phyloP scores from a whole-genome alignment of 768 basidiomycete genomes.

The Termitomyces sp. region DNA sequence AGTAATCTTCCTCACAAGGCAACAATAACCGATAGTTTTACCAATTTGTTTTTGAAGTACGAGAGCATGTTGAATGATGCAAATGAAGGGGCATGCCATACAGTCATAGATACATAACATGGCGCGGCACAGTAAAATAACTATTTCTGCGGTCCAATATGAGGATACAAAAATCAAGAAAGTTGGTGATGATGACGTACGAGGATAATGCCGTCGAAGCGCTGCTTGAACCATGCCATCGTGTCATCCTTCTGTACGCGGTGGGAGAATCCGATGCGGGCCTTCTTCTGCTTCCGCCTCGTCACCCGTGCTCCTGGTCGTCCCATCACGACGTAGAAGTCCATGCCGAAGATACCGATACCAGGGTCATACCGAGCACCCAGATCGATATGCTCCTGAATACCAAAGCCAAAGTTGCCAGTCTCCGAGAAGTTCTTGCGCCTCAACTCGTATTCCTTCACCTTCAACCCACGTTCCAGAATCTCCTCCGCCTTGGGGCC shows the following conservation, averaged over 20 bases:
- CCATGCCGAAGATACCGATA: slow-evolving; percentile 99
- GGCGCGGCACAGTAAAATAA: slow-evolving; percentile 1
- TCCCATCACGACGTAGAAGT: slow-evolving; percentile 98
- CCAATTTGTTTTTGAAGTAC: slow-evolving; percentile 3
- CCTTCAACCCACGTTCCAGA: slow-evolving; percentile 97
- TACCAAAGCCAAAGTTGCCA: slow-evolving; percentile 99
- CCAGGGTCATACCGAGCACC: slow-evolving; percentile 97
- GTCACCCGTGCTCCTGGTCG: slow-evolving; percentile 91
- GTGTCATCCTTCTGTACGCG: slow-evolving; percentile 95
- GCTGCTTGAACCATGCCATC: slow-evolving; percentile 98
- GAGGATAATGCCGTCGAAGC: slow-evolving; percentile 97
- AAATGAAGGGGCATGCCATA: slow-evolving; percentile 17
- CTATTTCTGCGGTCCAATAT: slow-evolving; percentile 16
- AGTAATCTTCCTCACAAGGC: background rate
- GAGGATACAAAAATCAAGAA: background rate
- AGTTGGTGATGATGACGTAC: slow-evolving; percentile 37
- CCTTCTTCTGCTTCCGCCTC: slow-evolving; percentile 83
- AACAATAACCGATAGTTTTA: background rate
- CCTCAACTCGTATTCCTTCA: slow-evolving; percentile 99
- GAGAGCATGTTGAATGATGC: slow-evolving; percentile 9
- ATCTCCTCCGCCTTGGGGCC: slow-evolving; percentile 99
- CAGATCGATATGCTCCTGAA: slow-evolving; percentile 98
- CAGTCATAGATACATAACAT: slow-evolving; percentile 19
- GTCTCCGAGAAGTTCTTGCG: slow-evolving; percentile 98
- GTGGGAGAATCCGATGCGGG: slow-evolving; percentile 83